A percentile compares a stretch with the other conserved stretches of the same genome.
Evolutionary conservation across 352 stramenopile genomes (phyloP).

Genomic region (Pythium inflatum): DNA sequence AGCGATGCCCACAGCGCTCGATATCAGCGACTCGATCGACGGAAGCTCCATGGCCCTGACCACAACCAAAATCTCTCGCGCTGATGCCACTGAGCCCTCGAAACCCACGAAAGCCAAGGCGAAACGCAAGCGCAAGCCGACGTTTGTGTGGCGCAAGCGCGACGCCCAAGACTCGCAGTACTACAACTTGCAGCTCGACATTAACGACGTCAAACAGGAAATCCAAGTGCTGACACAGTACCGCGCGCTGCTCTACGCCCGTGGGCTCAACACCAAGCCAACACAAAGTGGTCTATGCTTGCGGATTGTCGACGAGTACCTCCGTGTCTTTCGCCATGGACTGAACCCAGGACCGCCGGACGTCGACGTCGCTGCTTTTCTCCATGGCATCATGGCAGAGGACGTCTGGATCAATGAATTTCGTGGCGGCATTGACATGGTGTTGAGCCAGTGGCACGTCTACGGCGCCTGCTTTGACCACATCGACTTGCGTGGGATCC

Average conservation of each 20-base stretch:
- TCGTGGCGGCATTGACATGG: slow-evolving; percentile 18
- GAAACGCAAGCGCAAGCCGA: slow-evolving; percentile 7
- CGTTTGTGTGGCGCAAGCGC: slow-evolving; percentile 26
- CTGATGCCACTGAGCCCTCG: neutral
- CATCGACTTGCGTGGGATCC: slow-evolving; percentile 6
- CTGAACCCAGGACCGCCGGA: neutral
- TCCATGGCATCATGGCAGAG: slow-evolving; percentile 6
- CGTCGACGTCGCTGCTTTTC: slow-evolving; percentile 19
- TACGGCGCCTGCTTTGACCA: slow-evolving; percentile 16
- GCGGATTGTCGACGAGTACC: slow-evolving; percentile 20
- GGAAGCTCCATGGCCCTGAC: neutral
- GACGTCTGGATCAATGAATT: slow-evolving; percentile 26
- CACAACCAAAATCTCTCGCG: too few relatives aligned
- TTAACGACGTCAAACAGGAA: slow-evolving; percentile 28
- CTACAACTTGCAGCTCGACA: slow-evolving; percentile 33
- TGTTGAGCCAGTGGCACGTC: slow-evolving; percentile 18
- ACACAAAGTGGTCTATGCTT: neutral
- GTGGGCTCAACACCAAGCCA: neutral
- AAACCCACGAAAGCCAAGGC: neutral
- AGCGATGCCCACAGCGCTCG: too few relatives aligned
- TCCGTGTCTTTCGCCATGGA: slow-evolving; percentile 25
- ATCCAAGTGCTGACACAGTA: slow-evolving; percentile 26
- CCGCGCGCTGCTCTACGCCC: slow-evolving; percentile 14
- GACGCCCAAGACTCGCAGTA: slow-evolving; percentile 30
- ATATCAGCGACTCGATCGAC: neutral